These are phyloP conservation scores for Sonneratia caseolaris DNA, from an alignment of 345 rosid genomes.

Conservation along the genomic window DNA sequence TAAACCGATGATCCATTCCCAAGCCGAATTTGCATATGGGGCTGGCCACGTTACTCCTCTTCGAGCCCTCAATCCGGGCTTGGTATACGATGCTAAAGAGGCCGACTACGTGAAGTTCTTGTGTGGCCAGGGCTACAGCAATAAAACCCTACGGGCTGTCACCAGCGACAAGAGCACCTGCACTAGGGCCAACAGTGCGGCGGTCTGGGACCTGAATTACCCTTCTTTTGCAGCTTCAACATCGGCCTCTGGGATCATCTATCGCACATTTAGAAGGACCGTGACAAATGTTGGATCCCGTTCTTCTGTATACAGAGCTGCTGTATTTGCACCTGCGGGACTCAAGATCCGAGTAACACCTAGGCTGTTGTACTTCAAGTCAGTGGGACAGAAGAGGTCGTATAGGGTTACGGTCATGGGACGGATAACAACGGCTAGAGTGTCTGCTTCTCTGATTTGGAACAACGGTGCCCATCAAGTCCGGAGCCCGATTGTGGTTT, in stretches of 20 bases:
- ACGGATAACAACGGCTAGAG: background rate
- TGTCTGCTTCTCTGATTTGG: slow-evolving; percentile 31
- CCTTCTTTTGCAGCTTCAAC: slow-evolving; percentile 31
- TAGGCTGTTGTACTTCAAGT: slow-evolving; percentile 13
- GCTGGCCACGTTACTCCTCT: slow-evolving; percentile 30
- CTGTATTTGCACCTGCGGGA: slow-evolving; percentile 7
- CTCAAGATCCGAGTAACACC: slow-evolving; percentile 25
- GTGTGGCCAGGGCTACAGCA: slow-evolving; percentile 29
- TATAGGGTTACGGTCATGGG: slow-evolving; percentile 22
- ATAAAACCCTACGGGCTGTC: slow-evolving; percentile 7
- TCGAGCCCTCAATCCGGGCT: slow-evolving; percentile 23
- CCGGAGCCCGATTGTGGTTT: slow-evolving; percentile 27
- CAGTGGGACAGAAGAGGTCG: slow-evolving; percentile 10
- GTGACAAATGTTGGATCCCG: slow-evolving; percentile 31
- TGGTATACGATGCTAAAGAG: slow-evolving; percentile 28
- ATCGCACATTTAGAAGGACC: slow-evolving; percentile 20
- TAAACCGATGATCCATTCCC: slow-evolving; percentile 16
- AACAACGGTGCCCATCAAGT: slow-evolving; percentile 27
- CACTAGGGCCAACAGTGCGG: slow-evolving; percentile 13
- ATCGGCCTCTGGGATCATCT: background rate
- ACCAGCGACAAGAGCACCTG: slow-evolving; percentile 19
- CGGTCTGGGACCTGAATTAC: slow-evolving; percentile 29
- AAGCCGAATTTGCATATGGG: slow-evolving; percentile 33
- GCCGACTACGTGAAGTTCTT: slow-evolving; percentile 28
- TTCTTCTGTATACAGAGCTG: slow-evolving; percentile 19